phyloP scores from a whole-genome alignment of 2,329 filamentous ascomycete genomes.

The Fusarium oxysporum region DNA sequence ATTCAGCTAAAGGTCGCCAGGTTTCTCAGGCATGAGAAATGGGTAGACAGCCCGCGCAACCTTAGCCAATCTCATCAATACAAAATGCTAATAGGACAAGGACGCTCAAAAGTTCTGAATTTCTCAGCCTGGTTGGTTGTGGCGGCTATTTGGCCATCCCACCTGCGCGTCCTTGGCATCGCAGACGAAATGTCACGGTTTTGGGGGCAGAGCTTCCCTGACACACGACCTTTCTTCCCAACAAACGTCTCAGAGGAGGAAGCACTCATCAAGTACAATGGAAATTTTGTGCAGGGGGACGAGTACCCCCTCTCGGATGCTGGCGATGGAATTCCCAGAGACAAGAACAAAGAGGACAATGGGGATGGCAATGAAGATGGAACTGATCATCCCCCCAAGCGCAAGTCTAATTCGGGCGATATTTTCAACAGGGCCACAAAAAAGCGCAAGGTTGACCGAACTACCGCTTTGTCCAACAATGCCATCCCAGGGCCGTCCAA shows the following conservation, averaged over 20 bases:
- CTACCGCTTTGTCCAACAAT: not conserved
- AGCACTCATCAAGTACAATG: not conserved
- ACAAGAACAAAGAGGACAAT: not conserved
- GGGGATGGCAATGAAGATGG: too few relatives aligned
- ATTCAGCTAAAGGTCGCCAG: not conserved
- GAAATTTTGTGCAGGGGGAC: not conserved
- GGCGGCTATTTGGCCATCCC: not conserved
- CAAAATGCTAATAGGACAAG: accelerated
- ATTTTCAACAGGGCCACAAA: not conserved
- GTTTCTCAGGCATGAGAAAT: not conserved
- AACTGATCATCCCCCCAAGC: not conserved
- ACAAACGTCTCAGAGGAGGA: not conserved
- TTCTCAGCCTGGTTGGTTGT: not conserved
- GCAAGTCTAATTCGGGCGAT: not conserved
- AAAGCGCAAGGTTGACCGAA: not conserved
- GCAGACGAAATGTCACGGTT: not conserved
- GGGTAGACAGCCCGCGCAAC: not conserved
- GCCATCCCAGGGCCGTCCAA: not conserved
- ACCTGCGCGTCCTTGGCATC: not conserved
- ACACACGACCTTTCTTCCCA: not conserved
- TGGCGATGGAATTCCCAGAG: not conserved
- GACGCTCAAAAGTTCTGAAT: not conserved
- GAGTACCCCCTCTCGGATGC: not conserved
- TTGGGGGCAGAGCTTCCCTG: not conserved
- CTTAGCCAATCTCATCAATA: not conserved